Base-by-base conservation (phyloP, 148 eudicot species). In the Talinum fruticosum region DNA sequence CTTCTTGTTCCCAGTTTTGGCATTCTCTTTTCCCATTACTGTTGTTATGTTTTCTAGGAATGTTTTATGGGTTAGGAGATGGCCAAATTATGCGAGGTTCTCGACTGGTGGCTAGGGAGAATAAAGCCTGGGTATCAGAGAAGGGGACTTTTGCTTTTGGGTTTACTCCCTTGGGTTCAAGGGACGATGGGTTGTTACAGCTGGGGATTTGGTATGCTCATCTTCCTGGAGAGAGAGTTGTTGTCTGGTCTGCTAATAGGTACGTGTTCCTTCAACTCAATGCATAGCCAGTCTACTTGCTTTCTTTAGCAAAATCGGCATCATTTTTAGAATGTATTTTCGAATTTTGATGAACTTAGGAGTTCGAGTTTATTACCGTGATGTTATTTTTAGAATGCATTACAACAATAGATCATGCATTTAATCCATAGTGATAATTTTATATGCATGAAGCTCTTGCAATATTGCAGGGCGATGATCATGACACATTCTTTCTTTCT, bases 131-230 rank as follows among this genome's bases (percentile, higher is more conserved):
- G 97, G 82, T 84, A 26, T 95, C 98, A 1, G 87, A 87, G 3
- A 95, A 92, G 75, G 90, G 96, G 36, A 92, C 98, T 5, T 95
- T 95, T 81, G 97, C 97, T 2, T 87, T 95, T 61, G 98, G 98
- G 71, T 92, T 95, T 74, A 84, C 87, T 38, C 85, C 80, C 1
- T 34, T 80, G 34, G 85, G 81, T 23, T 62, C 86, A 21, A 68
- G 35, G 10, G 68, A 80, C 15, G 84, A 86, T 78, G 82, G 75
- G 67, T 83, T 85, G 76, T 6, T 83, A 75, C 84, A 70, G 28
- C 69, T 91, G 71, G 90, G 87, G 2, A 90, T 92, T 81, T 90
- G 93, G 97, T 90, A 83, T 57, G 86, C 88, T 12, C 74, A 86
- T 26, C 76, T 90, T 75, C 90, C 97, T 1, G 92, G 90, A 7